Evolutionary conservation across 176 grass and related monocot genomes (phyloP).

Genomic region (Calamus simplicifolius): DNA sequence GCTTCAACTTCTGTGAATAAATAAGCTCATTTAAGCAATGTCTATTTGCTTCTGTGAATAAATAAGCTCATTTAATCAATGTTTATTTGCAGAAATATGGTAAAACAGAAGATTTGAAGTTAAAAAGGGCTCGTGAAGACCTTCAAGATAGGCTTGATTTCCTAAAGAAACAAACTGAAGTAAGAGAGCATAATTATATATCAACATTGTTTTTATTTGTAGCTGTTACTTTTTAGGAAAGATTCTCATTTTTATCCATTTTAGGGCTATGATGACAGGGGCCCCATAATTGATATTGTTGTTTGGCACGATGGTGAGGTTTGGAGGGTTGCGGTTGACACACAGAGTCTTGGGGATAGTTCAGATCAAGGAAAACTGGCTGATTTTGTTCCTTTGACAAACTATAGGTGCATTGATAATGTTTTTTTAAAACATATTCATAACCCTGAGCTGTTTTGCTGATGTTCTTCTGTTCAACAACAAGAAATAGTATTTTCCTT

Average conservation of each 20-base stretch:
- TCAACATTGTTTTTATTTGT: neutral
- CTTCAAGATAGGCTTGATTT: conserved; percentile 82
- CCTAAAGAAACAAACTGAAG: conserved; percentile 82
- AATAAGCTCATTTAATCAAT: neutral
- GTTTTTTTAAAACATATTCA: too few species aligned
- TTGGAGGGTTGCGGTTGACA: conserved; percentile 97
- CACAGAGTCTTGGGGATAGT: conserved; percentile 60
- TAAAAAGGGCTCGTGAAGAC: conserved; percentile 71
- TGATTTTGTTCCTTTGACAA: conserved; percentile 92
- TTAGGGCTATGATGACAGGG: conserved; percentile 85
- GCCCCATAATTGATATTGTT: conserved; percentile 85
- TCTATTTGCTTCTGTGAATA: conserved; percentile 12
- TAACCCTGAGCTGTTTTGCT: too few species aligned
- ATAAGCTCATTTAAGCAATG: neutral
- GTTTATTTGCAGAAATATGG: conserved; percentile 52
- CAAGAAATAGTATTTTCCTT: neutral
- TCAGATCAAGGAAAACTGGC: conserved; percentile 62
- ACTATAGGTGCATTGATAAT: conserved; percentile 49
- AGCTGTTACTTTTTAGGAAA: neutral
- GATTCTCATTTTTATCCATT: conserved; percentile 26
- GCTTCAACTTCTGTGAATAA: neutral
- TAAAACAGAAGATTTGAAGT: conserved; percentile 54
- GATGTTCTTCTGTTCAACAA: neutral
- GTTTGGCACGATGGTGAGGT: conserved; percentile 92
- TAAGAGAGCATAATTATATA: conserved; percentile 29